Conservation (phyloP, 2,329 filamentous ascomycete species). For the Alternaria ventricosa region DNA sequence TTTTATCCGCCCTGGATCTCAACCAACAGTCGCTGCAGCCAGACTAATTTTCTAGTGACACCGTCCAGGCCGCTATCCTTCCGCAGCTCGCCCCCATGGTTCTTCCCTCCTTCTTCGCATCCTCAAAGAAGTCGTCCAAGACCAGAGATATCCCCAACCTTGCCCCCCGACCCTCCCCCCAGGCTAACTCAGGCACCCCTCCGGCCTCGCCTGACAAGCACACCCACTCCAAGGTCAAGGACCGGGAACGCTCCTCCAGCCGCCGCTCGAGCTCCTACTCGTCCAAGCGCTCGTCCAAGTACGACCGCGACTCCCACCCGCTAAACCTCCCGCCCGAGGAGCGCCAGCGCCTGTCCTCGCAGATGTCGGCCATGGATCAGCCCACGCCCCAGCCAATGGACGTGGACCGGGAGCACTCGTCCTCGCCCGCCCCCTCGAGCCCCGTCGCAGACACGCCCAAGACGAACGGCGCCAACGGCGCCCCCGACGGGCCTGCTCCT, state of each 20-base stretch:
- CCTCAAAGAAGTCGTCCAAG: slow-evolving; percentile 45
- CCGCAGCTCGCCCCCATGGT: slow-evolving; percentile 41
- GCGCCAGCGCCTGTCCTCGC: slow-evolving; percentile 75
- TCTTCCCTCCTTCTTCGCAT: slow-evolving; percentile 48
- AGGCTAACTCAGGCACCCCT: slow-evolving; percentile 38
- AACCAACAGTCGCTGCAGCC: slow-evolving; percentile 38
- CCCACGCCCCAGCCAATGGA: slow-evolving; percentile 71
- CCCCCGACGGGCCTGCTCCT: slow-evolving; percentile 66
- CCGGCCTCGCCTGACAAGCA: slow-evolving; percentile 49
- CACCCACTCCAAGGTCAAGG: slow-evolving; percentile 39
- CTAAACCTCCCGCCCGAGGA: slow-evolving; percentile 91
- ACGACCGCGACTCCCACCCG: slow-evolving; percentile 78
- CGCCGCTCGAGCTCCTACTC: slow-evolving; percentile 42
- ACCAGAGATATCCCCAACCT: slow-evolving; percentile 31
- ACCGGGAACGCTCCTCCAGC: slow-evolving; percentile 36
- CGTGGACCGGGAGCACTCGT: slow-evolving; percentile 69
- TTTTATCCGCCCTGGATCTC: slow-evolving; percentile 34
- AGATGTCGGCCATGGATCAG: slow-evolving; percentile 67
- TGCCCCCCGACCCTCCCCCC: slow-evolving; percentile 28
- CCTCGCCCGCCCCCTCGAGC: slow-evolving; percentile 62
- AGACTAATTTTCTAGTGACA: slow-evolving; percentile 42
- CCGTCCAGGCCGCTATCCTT: slow-evolving; percentile 26
- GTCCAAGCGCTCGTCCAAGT: slow-evolving; percentile 48
- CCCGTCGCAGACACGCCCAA: slow-evolving; percentile 57
- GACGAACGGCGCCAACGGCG: slow-evolving; percentile 54